A percentile compares a stretch with the other conserved stretches of the same genome.
Evolutionary conservation across 148 eudicot species (phyloP).

Genomic region (Silene uniflora): DNA sequence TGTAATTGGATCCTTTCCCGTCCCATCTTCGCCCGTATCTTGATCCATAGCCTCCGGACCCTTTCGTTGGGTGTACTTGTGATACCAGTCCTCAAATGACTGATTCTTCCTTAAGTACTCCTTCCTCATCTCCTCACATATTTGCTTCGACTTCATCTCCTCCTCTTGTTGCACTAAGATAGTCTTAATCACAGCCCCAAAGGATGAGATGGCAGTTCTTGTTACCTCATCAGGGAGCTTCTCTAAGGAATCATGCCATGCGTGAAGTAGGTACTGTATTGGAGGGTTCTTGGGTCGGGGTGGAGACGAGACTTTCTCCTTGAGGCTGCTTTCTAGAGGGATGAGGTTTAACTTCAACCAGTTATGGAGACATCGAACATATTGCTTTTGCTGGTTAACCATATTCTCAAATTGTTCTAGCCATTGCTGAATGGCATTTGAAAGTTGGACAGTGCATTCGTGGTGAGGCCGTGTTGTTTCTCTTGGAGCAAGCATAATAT

Average conservation of each 20-base stretch:
- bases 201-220: constrained; percentile 61
- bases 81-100: constrained; percentile 76
- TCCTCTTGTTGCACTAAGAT: constrained; percentile 68
- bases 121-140: constrained; percentile 66
- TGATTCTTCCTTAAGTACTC: constrained; percentile 63
- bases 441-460: constrained; percentile 62
- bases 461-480: constrained; percentile 76
- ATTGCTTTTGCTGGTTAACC: constrained; percentile 60
- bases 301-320: constrained; percentile 80
- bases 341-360: constrained; percentile 85
- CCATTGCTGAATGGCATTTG: constrained; percentile 56
- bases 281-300: constrained; percentile 64
- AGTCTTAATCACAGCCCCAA: constrained; percentile 65
- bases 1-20: constrained; percentile 45
- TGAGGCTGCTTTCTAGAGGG: constrained; percentile 73
- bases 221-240: constrained; percentile 86
- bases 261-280: constrained; percentile 60
- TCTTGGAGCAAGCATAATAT: constrained; percentile 41
- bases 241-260: constrained; percentile 75
- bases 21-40: constrained; percentile 35
- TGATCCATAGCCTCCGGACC: constrained; percentile 47
- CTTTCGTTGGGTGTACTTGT: constrained; percentile 51
- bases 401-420: constrained; percentile 55
- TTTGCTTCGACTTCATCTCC: constrained; percentile 76
- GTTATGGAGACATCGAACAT: constrained; percentile 53